Conservation (phyloP, 305 asterid genomes). For the Plantago rigida region DNA sequence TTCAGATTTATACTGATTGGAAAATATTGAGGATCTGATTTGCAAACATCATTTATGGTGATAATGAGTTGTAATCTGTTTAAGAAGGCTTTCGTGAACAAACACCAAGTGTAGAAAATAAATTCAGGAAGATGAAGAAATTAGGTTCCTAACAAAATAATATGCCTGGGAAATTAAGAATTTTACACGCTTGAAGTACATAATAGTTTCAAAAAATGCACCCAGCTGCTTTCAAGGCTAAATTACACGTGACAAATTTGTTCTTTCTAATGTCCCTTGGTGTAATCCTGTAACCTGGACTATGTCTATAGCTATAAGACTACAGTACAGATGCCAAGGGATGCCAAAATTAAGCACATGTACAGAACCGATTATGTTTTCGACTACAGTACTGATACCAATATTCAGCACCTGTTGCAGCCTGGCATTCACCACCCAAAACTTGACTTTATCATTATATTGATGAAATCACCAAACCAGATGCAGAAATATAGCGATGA, state of each 20-base stretch:
- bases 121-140: no score
- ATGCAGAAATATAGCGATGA: slow-evolving; percentile 34
- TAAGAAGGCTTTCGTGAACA: no score
- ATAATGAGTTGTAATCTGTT: no score
- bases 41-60: no score
- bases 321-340: not conserved
- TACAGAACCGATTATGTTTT: not conserved
- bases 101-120: no score
- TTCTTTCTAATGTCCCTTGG: not conserved
- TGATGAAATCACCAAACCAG: slow-evolving; percentile 28
- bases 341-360: not conserved
- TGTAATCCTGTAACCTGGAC: not conserved
- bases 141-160: no score
- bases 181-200: not conserved
- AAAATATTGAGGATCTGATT: no score
- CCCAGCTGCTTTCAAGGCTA: not conserved
- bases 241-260: not conserved
- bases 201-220: not conserved
- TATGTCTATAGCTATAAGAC: not conserved
- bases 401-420: not conserved
- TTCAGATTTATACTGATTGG: no score
- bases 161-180: no score
- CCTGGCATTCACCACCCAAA: not conserved
- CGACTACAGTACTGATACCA: not conserved
- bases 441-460: not conserved